Conservation (phyloP, 345 rosid genomes). For the Lepidium sativum region DNA sequence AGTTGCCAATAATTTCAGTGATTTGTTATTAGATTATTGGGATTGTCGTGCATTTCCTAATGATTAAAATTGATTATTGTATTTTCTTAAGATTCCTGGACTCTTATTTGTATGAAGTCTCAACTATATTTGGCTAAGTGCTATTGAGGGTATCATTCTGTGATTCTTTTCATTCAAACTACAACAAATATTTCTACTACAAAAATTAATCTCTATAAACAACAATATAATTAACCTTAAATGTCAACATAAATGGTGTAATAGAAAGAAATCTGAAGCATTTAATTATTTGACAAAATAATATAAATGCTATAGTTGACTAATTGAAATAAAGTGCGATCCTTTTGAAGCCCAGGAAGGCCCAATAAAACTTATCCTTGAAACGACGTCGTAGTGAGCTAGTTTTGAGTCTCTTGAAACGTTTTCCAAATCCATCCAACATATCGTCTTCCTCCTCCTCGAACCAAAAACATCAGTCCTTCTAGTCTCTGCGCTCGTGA, state of each 20-base stretch:
- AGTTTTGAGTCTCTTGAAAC: conserved; percentile 17
- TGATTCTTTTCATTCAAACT: not conserved
- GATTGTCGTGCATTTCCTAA: not conserved
- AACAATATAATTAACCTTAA: not conserved
- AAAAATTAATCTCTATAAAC: not conserved
- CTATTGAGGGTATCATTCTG: no score
- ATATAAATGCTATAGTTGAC: not conserved
- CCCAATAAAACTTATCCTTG: not conserved
- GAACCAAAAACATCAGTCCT: conserved; percentile 7
- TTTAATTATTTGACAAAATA: not conserved
- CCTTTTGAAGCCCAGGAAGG: not conserved
- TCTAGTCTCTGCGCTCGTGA: conserved; percentile 8
- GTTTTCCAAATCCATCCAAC: conserved; percentile 5
- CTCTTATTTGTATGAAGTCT: not conserved
- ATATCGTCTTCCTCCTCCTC: conserved; percentile 6
- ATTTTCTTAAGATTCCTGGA: conserved; percentile 1
- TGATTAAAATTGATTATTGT: conserved; percentile 11
- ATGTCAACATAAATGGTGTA: not conserved
- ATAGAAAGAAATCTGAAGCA: not conserved
- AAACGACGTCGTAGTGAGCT: conserved; percentile 1
- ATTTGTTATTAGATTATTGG: not conserved
- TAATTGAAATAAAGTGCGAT: not conserved
- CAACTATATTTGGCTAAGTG: not conserved
- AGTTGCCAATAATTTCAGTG: conserved; percentile 2
- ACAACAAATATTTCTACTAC: not conserved